Evolutionary conservation across 2,329 filamentous ascomycete genomes (phyloP), one percentile per base, ranked within the genome.

Genomic region (Colletotrichum filicis): DNA sequence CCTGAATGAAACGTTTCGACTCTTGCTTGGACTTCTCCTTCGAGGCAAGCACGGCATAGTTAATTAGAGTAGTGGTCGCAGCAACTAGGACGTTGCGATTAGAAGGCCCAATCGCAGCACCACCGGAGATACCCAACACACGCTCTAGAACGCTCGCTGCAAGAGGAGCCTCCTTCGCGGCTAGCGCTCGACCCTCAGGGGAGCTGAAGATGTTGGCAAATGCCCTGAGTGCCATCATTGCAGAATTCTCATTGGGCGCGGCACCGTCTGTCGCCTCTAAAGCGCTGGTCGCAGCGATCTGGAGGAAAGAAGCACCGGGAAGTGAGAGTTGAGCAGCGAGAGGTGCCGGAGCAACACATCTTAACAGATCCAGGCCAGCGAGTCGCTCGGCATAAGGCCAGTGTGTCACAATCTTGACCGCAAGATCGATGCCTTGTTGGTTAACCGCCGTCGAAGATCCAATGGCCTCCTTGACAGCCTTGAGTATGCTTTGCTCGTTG

Each of bases 41-140:
- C 35, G 84, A 75, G 9, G 94, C 88, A 12, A 95, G 87, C 1
- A 98, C 94, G 0, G 95, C 88, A 75, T 94, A 93, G 83, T 99
- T 98, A 80, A 98, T 92, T 73, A 93, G 92, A 0, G 94, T 87
- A 0, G 97, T 98, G 1, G 94, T 92, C 22, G 94, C 86, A 0
- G 97, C 96, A 68, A 98, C 92, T 63, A 93, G 90, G 12, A 98
- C 86, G 77, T 97, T 97, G 65, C 93, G 91, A 80, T 97, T 97
- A 64, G 82, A 83, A 14, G 83, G 76, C 75, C 87, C 88, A n/a
- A 90, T 84, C 1, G 85, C 83, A 1, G 85, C 85, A 4, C 82
- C 86, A 52, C 83, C 85, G 1, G 81, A 80, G 49, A 87, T 83
- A 5, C 88, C 88, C 3, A 92, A 84, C 30, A 94, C 88, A 0